phyloP scores from a whole-genome alignment of 129 eudicot genomes.

The Glebionis coronaria region DNA sequence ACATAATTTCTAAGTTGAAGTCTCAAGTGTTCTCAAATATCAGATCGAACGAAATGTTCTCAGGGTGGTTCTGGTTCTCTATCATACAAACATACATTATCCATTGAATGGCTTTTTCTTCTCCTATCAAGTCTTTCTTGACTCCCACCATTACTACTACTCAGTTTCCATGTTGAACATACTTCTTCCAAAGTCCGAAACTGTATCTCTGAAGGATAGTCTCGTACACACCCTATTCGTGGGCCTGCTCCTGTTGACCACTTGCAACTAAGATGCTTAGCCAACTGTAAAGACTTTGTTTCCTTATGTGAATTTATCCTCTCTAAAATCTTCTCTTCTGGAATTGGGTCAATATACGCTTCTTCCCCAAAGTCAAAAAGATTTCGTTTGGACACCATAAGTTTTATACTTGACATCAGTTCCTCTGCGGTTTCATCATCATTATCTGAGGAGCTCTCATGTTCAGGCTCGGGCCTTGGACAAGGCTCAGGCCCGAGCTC shows the following conservation, averaged over 20 bases:
- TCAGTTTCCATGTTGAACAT: slow-evolving; percentile 28
- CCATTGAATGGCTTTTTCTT: slow-evolving; percentile 29
- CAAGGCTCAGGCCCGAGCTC: slow-evolving; percentile 13
- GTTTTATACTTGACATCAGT: slow-evolving; percentile 38
- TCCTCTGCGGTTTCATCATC: slow-evolving; percentile 60
- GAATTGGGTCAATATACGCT: slow-evolving; percentile 41
- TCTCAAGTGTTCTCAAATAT: background rate
- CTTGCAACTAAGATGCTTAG: slow-evolving; percentile 50
- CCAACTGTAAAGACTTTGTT: slow-evolving; percentile 56
- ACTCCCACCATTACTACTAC: slow-evolving; percentile 7
- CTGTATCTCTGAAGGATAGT: slow-evolving; percentile 68
- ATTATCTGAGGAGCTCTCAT: slow-evolving; percentile 36
- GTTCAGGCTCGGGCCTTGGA: background rate
- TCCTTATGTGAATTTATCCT: slow-evolving; percentile 61
- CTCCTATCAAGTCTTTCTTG: slow-evolving; percentile 8
- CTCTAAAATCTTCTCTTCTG: slow-evolving; percentile 50
- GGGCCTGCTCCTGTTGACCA: slow-evolving; percentile 90
- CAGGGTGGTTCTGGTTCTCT: slow-evolving; percentile 25
- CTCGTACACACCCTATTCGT: slow-evolving; percentile 74
- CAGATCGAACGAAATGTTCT: slow-evolving; percentile 12
- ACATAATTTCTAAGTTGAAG: background rate
- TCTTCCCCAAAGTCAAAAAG: slow-evolving; percentile 49
- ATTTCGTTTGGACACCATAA: slow-evolving; percentile 49
- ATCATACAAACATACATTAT: slow-evolving; percentile 25
- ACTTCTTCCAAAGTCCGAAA: slow-evolving; percentile 52